Conservation (phyloP, 2,329 filamentous ascomycete species). For the Fonsecaea multimorphosa region DNA sequence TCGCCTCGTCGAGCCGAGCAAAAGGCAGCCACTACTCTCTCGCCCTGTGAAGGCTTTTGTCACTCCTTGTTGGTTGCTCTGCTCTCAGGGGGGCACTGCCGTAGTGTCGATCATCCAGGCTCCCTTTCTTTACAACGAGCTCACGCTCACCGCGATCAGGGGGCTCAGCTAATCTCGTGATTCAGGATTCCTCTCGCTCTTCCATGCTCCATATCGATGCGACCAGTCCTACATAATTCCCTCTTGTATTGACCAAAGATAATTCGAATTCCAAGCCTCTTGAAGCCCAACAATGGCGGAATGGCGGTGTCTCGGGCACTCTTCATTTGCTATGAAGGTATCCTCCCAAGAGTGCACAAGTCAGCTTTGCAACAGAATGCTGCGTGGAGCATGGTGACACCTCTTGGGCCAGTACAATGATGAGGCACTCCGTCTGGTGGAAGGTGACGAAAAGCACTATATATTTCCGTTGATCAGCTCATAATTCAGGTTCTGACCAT, state of each 20-base stretch:
- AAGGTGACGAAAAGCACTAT: neutral
- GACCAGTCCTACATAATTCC: conserved; percentile 8
- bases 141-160: neutral
- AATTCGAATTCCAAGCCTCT: conserved; percentile 5
- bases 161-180: neutral
- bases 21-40: neutral
- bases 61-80: neutral
- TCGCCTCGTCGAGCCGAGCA: neutral
- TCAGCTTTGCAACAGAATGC: neutral
- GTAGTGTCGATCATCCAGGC: neutral
- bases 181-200: neutral
- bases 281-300: neutral
- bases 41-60: neutral
- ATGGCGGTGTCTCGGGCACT: neutral
- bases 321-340: conserved; percentile 4
- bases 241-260: conserved; percentile 5
- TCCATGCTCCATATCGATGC: neutral
- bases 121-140: neutral
- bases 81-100: neutral
- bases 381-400: neutral
- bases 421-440: neutral
- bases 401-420: neutral
- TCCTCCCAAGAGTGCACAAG: neutral
- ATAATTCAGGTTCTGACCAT: too few relatives aligned
- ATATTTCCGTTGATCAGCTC: too few relatives aligned